These are phyloP conservation scores for Diaporthe longicolla DNA, from an alignment of 2,329 filamentous ascomycete genomes.

Conservation along the genomic window DNA sequence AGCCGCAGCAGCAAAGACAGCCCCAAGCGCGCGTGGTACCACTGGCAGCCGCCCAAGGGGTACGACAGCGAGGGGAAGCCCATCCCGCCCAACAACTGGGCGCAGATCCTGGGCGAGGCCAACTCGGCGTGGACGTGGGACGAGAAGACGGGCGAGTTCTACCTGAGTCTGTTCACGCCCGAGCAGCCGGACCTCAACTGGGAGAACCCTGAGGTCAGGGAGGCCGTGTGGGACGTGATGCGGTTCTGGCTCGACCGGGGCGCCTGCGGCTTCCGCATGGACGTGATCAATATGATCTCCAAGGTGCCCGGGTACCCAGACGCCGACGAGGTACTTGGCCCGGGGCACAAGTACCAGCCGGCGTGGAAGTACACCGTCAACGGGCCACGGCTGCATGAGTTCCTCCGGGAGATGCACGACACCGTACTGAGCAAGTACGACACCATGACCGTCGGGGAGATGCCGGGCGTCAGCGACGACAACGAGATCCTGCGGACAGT, in stretches of 20 bases:
- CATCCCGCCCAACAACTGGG: slow-evolving; percentile 74
- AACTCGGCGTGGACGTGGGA: slow-evolving; percentile 64
- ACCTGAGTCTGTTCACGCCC: slow-evolving; percentile 78
- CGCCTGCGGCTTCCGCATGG: slow-evolving; percentile 75
- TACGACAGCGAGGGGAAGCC: slow-evolving; percentile 70
- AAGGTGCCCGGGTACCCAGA: slow-evolving; percentile 38
- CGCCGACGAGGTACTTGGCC: slow-evolving; percentile 34
- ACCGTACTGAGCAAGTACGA: slow-evolving; percentile 38
- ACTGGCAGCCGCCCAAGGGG: slow-evolving; percentile 71
- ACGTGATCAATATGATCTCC: slow-evolving; percentile 42
- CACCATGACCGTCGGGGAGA: slow-evolving; percentile 41
- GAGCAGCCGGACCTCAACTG: slow-evolving; percentile 86
- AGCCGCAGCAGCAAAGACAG: slow-evolving; percentile 67
- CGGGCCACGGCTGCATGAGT: slow-evolving; percentile 42
- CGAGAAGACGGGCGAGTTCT: slow-evolving; percentile 64
- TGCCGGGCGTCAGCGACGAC: slow-evolving; percentile 39
- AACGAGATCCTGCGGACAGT: slow-evolving; percentile 38
- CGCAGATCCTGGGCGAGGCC: slow-evolving; percentile 50
- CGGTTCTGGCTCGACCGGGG: slow-evolving; percentile 81
- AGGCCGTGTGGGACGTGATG: slow-evolving; percentile 77
- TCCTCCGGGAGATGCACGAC: slow-evolving; percentile 38
- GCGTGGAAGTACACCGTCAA: slow-evolving; percentile 36
- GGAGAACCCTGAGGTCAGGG: slow-evolving; percentile 76
- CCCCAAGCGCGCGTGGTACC: slow-evolving; percentile 73
- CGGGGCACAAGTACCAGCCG: slow-evolving; percentile 34